Evolutionary conservation across 805 yeast species (phyloP), one percentile per base, ranked within the genome.

Genomic region (Wickerhamiella australiensis): DNA sequence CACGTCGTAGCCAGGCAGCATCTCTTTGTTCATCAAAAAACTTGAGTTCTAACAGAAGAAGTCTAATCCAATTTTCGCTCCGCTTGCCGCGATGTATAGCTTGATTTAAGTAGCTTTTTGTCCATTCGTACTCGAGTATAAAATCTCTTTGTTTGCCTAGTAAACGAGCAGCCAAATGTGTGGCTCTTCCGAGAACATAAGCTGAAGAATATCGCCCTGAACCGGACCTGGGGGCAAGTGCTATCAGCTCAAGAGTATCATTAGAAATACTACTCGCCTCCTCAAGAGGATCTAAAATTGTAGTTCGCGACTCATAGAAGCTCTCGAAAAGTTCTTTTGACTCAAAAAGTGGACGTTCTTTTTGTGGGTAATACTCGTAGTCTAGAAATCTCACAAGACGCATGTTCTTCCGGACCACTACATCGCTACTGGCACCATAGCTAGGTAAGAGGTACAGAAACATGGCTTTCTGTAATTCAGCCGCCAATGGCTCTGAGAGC

Each of bases 41-140:
- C 7, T 54, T 49, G 15, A 59, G 51, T 44, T 61, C 64, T 4
- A 61, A 49, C 23, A 55, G 55, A 21, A 57, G 48, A 38, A 60
- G 58, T 21, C 65, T 56, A 15, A 55, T 56, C 17, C 58, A 50
- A 8, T 54, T 43, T 4, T 48, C 51, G 4, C 59, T 58, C 4
- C 58, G 50, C 42, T 58, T 59, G 29, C 54, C 46, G 11, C 41
- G 26, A 37, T 57, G 61, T 1, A 21, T 27, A 2, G 15, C 31
- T 42, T 57, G 60, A 1, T 50, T 50, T 12, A 57, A 35, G 33
- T 58, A 60, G 45, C 50, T 47, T 9, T 45, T 52, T 5, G 61
- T 46, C 55, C 57, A 55, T 21, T 31, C 38, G 40, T 57, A 57
- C 50, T 61, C 63, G 3, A 37, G 54, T 5, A 37, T 27, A 20